Percentiles rank a stretch among this genome's conserved stretches.
Evolutionary conservation across 2,329 filamentous ascomycete genomes (phyloP).

Genomic region (Ascochyta clinopodiicola): DNA sequence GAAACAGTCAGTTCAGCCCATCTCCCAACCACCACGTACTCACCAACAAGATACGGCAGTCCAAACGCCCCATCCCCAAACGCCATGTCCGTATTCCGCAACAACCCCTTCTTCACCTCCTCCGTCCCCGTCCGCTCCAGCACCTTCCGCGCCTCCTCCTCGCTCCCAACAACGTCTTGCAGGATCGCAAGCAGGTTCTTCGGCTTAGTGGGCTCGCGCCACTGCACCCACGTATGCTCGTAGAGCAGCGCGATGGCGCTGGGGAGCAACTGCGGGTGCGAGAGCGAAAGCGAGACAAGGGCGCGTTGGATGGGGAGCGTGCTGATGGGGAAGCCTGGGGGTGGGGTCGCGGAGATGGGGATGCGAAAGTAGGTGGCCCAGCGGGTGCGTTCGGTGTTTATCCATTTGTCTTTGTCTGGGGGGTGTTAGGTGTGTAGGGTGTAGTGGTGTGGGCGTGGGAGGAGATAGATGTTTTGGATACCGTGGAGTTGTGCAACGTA

Average conservation of each 20-base stretch:
- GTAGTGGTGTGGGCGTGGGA: neutral
- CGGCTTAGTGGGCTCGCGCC: constrained; percentile 53
- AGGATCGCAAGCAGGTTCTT: constrained; percentile 56
- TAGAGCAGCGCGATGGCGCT: constrained; percentile 57
- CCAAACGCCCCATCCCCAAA: constrained; percentile 65
- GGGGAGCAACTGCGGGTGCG: constrained; percentile 51
- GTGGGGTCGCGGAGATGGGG: constrained; percentile 55
- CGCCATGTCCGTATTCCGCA: constrained; percentile 58
- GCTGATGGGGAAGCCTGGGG: constrained; percentile 60
- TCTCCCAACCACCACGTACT: constrained; percentile 12
- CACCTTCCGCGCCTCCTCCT: constrained; percentile 51
- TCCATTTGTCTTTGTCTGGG: constrained; percentile 66
- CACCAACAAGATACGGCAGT: constrained; percentile 62
- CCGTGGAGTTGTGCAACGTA: constrained; percentile 34
- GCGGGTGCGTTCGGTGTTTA: constrained; percentile 59
- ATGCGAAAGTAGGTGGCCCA: constrained; percentile 62
- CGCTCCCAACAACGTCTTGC: constrained; percentile 54
- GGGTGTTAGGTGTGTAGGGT: constrained; percentile 10
- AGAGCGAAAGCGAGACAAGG: constrained; percentile 56
- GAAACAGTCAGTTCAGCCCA: neutral
- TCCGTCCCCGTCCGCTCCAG: constrained; percentile 47
- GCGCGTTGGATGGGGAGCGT: constrained; percentile 61
- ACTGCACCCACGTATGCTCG: constrained; percentile 60
- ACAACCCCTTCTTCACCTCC: constrained; percentile 57
- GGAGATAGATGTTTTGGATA: neutral